These are phyloP conservation scores for Ophiostoma piceae DNA, from an alignment of 2,329 filamentous ascomycete species.

Conservation along the genomic window DNA sequence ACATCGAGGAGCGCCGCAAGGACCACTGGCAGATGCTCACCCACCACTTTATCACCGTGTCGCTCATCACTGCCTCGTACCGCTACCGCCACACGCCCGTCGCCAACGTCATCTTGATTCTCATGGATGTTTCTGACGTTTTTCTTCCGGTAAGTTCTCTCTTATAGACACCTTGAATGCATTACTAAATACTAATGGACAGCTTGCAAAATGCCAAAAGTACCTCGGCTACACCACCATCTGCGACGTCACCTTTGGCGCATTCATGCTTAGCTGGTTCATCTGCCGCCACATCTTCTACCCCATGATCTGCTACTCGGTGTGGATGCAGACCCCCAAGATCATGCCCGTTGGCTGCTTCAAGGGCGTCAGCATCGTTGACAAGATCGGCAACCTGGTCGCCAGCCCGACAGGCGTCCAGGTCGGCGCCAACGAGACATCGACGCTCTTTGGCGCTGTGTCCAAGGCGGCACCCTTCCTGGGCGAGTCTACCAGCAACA, in stretches of 20 bases:
- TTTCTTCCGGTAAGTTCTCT: constrained; percentile 65
- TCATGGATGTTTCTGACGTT: constrained; percentile 92
- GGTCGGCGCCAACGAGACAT: constrained; percentile 20
- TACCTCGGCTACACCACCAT: constrained; percentile 70
- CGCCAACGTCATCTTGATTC: constrained; percentile 78
- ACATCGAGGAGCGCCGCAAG: constrained; percentile 90
- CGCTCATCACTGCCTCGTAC: constrained; percentile 76
- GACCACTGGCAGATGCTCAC: constrained; percentile 95
- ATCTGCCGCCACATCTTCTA: constrained; percentile 77
- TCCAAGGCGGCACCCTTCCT: constrained; percentile 16
- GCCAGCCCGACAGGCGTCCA: constrained; percentile 32
- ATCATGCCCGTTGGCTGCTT: constrained; percentile 69
- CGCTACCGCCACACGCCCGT: constrained; percentile 81
- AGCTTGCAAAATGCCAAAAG: constrained; percentile 90
- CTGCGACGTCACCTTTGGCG: constrained; percentile 77
- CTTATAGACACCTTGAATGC: no score
- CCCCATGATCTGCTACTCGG: constrained; percentile 73
- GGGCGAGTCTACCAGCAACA: constrained; percentile 32
- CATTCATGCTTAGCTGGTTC: constrained; percentile 85
- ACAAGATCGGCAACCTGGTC: constrained; percentile 37
- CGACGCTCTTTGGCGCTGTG: constrained; percentile 19
- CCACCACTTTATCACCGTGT: constrained; percentile 86
- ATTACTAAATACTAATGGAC: neutral
- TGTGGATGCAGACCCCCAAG: constrained; percentile 60
- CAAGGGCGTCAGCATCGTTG: constrained; percentile 43